Evolutionary conservation across 331 rosid genomes (phyloP).

Genomic region (Rhamnella rubrinervis): DNA sequence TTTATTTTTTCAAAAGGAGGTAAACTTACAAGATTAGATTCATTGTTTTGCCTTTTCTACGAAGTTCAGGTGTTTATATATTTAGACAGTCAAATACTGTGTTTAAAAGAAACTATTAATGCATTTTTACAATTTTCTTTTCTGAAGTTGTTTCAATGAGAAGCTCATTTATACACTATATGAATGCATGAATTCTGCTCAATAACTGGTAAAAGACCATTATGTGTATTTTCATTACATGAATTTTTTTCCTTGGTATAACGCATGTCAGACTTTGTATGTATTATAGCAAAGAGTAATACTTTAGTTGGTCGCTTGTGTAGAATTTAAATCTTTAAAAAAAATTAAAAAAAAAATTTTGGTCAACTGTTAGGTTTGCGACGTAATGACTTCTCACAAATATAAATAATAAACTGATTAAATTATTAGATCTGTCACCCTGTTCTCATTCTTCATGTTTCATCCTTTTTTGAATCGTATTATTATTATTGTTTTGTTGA

Average conservation of each 20-base stretch:
- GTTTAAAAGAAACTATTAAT: conserved; percentile 21
- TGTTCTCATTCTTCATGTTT: not conserved
- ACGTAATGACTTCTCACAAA: not conserved
- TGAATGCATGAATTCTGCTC: conserved; percentile 10
- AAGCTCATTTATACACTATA: conserved; percentile 4
- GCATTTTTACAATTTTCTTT: conserved; percentile 32
- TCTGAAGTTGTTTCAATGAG: no score
- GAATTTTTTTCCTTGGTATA: not conserved
- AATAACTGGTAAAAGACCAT: no score
- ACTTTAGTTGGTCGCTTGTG: conserved; percentile 9
- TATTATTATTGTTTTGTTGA: no score
- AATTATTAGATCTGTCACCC: conserved; percentile 4
- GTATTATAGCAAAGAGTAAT: conserved; percentile 22
- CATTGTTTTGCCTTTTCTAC: conserved; percentile 12
- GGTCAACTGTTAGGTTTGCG: conserved; percentile 36
- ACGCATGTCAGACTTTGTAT: conserved; percentile 14
- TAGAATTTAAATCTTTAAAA: not conserved
- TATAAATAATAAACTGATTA: conserved; percentile 5
- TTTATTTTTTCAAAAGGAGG: conserved; percentile 1
- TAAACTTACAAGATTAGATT: conserved; percentile 30
- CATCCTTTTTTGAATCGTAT: not conserved
- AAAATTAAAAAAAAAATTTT: not conserved
- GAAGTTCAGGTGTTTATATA: conserved; percentile 20
- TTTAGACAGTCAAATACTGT: conserved; percentile 26
- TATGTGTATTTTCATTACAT: no score